Base-by-base conservation (phyloP, 176 grass and related monocot species). In the Thinopyrum elongatum region DNA sequence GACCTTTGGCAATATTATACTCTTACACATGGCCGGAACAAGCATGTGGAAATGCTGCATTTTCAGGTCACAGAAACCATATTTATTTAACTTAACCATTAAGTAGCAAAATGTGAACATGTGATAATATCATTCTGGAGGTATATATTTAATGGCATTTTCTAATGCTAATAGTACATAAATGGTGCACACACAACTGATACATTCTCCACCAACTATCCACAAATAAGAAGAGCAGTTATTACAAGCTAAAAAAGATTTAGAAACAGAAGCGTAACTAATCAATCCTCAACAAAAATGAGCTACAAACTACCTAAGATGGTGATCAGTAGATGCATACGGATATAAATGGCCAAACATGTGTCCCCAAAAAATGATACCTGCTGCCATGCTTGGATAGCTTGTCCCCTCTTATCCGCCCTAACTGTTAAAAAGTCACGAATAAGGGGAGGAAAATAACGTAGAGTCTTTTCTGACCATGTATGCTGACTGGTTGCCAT, bases 401-500 rank as follows among this genome's bases (percentile, higher is more conserved):
- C 84, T 86, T 95, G 96, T 49, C 92, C 96, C 59, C 96, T 92
- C 84, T 98, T 98, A 84, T 98, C 96, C 44, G 86, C 86, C 78
- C 94, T 92, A 25, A 82, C 90, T 66, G 90, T 84, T 80, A 98
- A 78, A 88, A 85, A 92, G 21, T 98, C 96, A 29, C 93, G 91
- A 80, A 98, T 98, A 77, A 91, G 81, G 64, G 86, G 84, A 87
- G 96, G 96, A 39, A 98, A 98, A 87, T 95, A 83, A 8, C 88
- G 86, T 66, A 98, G 70, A 9, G 96, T 98, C 85, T 98, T 98
- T 53, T 95, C 92, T 31, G 96, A 98, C 96, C 96, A 98, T 60
- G 96, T 90, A 87, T 98, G 96, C 65, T 95, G 92, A 80, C 96
- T 98, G 42, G 92, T 95, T 42, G 96, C 92, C 96, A 98, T 98